These are phyloP conservation scores for Cladosporium sp. DNA, from an alignment of 2,329 filamentous ascomycete genomes.

Conservation along the genomic window DNA sequence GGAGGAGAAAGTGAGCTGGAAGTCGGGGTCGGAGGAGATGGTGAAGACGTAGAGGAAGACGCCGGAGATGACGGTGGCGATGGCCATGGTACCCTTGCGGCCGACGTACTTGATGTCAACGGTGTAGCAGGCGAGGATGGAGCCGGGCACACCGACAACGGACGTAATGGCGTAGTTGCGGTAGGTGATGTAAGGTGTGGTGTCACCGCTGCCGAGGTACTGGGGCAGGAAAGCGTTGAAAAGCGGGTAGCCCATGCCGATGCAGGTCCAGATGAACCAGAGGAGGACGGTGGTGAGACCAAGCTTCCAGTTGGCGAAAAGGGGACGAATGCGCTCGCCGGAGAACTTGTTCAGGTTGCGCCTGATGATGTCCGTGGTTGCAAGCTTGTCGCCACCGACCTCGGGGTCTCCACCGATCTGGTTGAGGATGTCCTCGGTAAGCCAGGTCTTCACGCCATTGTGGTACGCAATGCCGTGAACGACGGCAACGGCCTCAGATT, in stretches of 20 bases:
- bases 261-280: constrained; percentile 76
- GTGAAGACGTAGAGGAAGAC: constrained; percentile 62
- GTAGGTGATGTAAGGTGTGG: constrained; percentile 48
- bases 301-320: constrained; percentile 48
- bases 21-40: constrained; percentile 49
- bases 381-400: constrained; percentile 36
- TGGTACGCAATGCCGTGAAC: constrained; percentile 71
- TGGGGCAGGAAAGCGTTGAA: constrained; percentile 90
- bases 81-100: constrained; percentile 65
- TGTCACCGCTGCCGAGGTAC: constrained; percentile 55
- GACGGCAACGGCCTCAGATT: constrained; percentile 72
- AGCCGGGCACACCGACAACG: constrained; percentile 69
- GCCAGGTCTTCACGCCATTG: constrained; percentile 57
- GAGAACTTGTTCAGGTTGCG: constrained; percentile 62
- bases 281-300: constrained; percentile 47
- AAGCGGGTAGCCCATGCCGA: constrained; percentile 80
- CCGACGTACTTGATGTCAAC: constrained; percentile 66
- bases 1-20: constrained; percentile 61
- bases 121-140: constrained; percentile 65
- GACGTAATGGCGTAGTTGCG: constrained; percentile 79
- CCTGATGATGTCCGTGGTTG: constrained; percentile 46
- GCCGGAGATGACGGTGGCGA: constrained; percentile 61
- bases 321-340: constrained; percentile 55
- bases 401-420: constrained; percentile 49
- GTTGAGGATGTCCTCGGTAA: constrained; percentile 64